A percentile compares a stretch with the other conserved stretches of the same genome.
These are phyloP conservation scores for Clavispora fructus DNA, from an alignment of 805 yeast species.

Conservation along the genomic window DNA sequence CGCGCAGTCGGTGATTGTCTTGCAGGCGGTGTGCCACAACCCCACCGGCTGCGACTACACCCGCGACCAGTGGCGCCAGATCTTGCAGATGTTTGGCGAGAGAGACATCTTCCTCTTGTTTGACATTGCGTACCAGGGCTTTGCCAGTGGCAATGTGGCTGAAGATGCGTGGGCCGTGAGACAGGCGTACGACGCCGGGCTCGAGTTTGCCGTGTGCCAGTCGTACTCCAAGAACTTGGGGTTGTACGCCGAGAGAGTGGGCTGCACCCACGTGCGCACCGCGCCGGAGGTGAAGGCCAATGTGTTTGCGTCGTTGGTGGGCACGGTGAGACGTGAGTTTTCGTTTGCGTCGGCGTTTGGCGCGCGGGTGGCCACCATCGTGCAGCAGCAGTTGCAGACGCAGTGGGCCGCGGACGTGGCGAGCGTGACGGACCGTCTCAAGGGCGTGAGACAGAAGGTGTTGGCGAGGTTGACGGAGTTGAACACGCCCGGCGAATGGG, in stretches of 20 bases:
- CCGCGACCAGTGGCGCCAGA: slow-evolving; percentile 31
- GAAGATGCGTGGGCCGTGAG: slow-evolving; percentile 37
- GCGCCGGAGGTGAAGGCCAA: slow-evolving; percentile 7
- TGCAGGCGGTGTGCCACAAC: slow-evolving; percentile 42
- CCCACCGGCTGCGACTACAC: slow-evolving; percentile 41
- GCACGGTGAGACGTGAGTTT: slow-evolving; percentile 34
- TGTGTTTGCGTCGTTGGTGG: slow-evolving; percentile 23
- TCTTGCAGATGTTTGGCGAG: slow-evolving; percentile 21
- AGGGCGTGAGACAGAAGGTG: slow-evolving; percentile 25
- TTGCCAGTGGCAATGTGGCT: slow-evolving; percentile 25
- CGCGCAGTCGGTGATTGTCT: slow-evolving; percentile 27
- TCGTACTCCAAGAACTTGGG: slow-evolving; percentile 41
- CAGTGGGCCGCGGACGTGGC: slow-evolving; percentile 35
- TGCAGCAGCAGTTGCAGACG: slow-evolving; percentile 20
- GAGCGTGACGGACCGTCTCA: slow-evolving; percentile 26
- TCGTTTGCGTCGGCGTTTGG: slow-evolving; percentile 47
- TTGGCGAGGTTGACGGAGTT: slow-evolving; percentile 24
- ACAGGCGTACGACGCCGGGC: slow-evolving; percentile 22
- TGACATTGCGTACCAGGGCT: slow-evolving; percentile 42
- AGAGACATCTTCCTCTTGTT: slow-evolving; percentile 26
- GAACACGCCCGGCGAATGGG: slow-evolving; percentile 43
- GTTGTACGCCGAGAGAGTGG: slow-evolving; percentile 36
- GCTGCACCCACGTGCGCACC: slow-evolving; percentile 27
- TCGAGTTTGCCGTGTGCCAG: slow-evolving; percentile 26
- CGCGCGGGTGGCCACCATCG: slow-evolving; percentile 34